Evolutionary conservation across 805 yeast genomes (phyloP).

Genomic region (Ogataea kodamae): DNA sequence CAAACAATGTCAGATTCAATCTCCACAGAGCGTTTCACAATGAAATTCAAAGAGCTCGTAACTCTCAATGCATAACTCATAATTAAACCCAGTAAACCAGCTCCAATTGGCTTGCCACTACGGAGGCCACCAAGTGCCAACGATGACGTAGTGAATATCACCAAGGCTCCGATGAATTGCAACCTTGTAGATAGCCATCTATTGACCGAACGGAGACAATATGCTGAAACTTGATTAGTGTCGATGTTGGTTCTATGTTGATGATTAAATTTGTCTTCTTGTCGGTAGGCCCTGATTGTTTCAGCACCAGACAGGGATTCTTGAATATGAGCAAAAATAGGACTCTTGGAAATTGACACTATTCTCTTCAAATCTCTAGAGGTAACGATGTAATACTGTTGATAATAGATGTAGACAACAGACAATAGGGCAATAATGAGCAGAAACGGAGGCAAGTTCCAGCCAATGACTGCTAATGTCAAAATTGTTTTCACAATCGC

Average conservation of each 20-base stretch:
- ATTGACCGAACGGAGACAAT: conserved; percentile 50
- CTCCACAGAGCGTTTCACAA: conserved; percentile 60
- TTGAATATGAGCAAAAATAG: conserved; percentile 77
- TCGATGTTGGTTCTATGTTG: conserved; percentile 52
- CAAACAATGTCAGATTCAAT: conserved; percentile 67
- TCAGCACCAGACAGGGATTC: conserved; percentile 76
- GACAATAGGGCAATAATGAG: conserved; percentile 45
- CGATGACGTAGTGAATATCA: conserved; percentile 49
- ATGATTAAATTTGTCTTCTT: conserved; percentile 55
- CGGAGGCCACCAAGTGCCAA: conserved; percentile 41
- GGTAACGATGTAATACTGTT: conserved; percentile 61
- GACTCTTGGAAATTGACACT: conserved; percentile 64
- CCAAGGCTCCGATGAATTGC: conserved; percentile 56
- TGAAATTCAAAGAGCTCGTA: conserved; percentile 49
- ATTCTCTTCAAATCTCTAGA: conserved; percentile 78
- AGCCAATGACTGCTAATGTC: conserved; percentile 50
- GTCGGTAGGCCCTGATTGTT: conserved; percentile 77
- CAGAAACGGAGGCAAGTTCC: conserved; percentile 52
- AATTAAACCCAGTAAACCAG: conserved; percentile 62
- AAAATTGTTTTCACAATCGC: conserved; percentile 43
- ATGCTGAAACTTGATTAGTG: conserved; percentile 44
- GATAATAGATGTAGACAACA: conserved; percentile 64
- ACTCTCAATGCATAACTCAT: conserved; percentile 62
- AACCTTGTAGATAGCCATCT: conserved; percentile 66
- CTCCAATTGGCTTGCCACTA: conserved; percentile 41